A percentile compares a stretch with the other conserved stretches of the same genome.
Conservation (phyloP, 2,329 filamentous ascomycete species). For the Colletotrichum sp. region DNA sequence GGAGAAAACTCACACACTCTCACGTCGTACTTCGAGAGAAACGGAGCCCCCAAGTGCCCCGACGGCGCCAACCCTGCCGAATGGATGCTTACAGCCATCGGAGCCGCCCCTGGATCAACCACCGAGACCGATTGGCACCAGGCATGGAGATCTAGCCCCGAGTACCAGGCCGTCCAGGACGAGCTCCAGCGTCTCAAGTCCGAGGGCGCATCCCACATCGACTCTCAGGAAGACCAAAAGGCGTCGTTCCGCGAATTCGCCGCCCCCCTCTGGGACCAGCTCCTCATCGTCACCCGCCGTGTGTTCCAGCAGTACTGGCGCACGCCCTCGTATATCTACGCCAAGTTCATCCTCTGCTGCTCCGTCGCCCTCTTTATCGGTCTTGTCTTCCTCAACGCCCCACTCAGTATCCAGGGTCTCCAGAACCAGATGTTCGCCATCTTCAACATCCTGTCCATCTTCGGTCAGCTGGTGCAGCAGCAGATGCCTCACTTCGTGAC, state of each 20-base stretch:
- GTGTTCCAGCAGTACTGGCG: conserved; percentile 83
- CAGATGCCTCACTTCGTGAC: conserved; percentile 72
- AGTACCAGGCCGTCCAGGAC: conserved; percentile 30
- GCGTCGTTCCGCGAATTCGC: conserved; percentile 53
- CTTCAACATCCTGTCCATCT: conserved; percentile 71
- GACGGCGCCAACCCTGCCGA: conserved; percentile 58
- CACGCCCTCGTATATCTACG: conserved; percentile 76
- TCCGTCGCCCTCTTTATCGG: conserved; percentile 61
- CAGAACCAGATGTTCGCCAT: conserved; percentile 71
- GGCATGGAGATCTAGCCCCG: conserved; percentile 48
- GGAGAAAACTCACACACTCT: conserved; percentile 52
- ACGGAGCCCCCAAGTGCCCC: conserved; percentile 54
- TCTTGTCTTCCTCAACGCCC: conserved; percentile 65
- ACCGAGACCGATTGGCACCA: conserved; percentile 53
- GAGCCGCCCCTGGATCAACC: conserved; percentile 46
- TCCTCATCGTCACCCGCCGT: conserved; percentile 45
- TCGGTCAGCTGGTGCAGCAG: conserved; percentile 63
- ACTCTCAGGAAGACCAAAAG: neutral
- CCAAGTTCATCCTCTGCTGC: conserved; percentile 64
- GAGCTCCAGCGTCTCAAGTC: conserved; percentile 25
- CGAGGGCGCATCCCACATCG: neutral
- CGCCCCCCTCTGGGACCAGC: conserved; percentile 65
- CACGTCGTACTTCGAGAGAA: conserved; percentile 56
- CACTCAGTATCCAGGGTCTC: conserved; percentile 63
- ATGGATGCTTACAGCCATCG: conserved; percentile 42